Evolutionary conservation across 1,284 basidiomycete genomes (phyloP), one percentile per base, ranked within the genome.

Genomic region (Mycosarcoma maydis): DNA sequence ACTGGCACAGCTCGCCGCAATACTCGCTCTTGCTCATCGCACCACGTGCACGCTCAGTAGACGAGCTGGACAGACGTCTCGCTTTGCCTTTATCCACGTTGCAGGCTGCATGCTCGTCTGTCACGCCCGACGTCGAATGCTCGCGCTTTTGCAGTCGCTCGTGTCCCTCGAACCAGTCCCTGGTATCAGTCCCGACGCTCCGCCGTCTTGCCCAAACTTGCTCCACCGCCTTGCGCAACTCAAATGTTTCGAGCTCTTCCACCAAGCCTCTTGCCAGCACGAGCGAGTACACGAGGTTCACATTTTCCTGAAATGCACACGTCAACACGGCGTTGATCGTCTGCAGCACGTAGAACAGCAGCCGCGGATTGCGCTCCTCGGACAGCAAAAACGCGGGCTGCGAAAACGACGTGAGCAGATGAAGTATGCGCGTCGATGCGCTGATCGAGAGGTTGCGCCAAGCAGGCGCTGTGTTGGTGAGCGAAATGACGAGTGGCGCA

Each of bases 301-400:
- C 89, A 82, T 97, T 98, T 32, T 91, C 88, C 13, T 19, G 51
- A n/a, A 76, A 75, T 24, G 82, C 77, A 47, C 68, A 71, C 38
- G 80, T 84, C 50, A 97, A 86, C 48, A 96, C 85, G 6, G 89
- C 87, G 81, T 94, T 96, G 85, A 97, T 92, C 5, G 90, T 88
- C 81, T 98, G 94, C 38, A 98, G 86, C 89, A 93, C 88, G 83
- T 95, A 95, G 83, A 91, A 97, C 26, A 96, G 85, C 22, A 97
- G 83, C 45, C 94, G 85, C 3, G 95, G 95, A 80, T 98, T 91
- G 6, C 92, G 92, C 82, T 97, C 94, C 69, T 97, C 94, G 0
- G 92, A 89, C 24, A 98, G 84, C 33, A 98, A 84, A 83, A 97
- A 98, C 7, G 88, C 84, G 0, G 95, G 92, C 59, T 90, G 90